Percentiles rank a stretch among this genome's conserved stretches.
phyloP scores from a whole-genome alignment of 164 flowering plant species.

The Brasenia schreberi region DNA sequence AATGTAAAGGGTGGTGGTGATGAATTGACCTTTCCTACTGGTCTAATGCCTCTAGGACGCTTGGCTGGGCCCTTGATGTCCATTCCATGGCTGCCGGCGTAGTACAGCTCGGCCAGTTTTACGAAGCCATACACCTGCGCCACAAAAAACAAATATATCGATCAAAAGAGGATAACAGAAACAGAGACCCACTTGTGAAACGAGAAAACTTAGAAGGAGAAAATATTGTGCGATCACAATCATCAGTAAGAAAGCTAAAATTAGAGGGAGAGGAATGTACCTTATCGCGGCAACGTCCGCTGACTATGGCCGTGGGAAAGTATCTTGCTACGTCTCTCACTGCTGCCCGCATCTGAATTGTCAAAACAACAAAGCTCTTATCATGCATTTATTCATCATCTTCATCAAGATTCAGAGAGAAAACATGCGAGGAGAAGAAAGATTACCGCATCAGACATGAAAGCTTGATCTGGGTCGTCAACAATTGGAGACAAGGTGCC shows the following conservation, averaged over 20 bases:
- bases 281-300: constrained; percentile 76
- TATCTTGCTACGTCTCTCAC: constrained; percentile 46
- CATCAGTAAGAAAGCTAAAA: background rate
- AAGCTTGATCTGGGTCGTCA: constrained; percentile 76
- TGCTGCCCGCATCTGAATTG: constrained; percentile 52
- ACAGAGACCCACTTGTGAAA: background rate
- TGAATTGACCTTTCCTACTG: background rate
- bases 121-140: constrained; percentile 60
- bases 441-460: constrained; percentile 55
- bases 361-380: background rate
- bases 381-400: too few species aligned
- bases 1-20: background rate
- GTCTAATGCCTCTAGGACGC: constrained; percentile 21
- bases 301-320: constrained; percentile 80
- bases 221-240: background rate
- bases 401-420: background rate
- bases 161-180: background rate
- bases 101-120: constrained; percentile 50
- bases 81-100: constrained; percentile 96
- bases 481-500: constrained; percentile 91
- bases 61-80: constrained; percentile 73
- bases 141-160: background rate
- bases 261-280: constrained; percentile 20
- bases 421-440: background rate
- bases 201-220: background rate